phyloP scores from a whole-genome alignment of 73 alveolate species.

The Paramecium octaurelia region DNA sequence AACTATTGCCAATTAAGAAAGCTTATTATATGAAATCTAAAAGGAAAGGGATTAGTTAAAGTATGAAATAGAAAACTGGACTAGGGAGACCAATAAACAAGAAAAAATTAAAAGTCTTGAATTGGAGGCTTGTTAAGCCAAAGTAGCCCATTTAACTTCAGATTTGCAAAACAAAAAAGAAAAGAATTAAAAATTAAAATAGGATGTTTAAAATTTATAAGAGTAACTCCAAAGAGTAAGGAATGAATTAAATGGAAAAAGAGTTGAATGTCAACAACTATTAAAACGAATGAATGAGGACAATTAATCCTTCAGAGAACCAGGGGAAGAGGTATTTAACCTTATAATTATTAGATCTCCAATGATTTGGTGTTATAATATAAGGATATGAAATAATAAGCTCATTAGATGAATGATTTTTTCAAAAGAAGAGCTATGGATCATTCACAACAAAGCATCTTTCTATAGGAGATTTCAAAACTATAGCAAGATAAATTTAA shows the following conservation, averaged over 20 bases:
- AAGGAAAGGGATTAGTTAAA: conserved; percentile 14
- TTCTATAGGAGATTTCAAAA: background rate
- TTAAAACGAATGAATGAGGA: conserved; percentile 26
- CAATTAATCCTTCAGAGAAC: background rate
- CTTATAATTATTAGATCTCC: background rate
- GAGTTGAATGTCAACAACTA: conserved; percentile 10
- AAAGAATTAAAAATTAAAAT: background rate
- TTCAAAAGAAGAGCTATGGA: conserved; percentile 46
- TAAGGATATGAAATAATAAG: conserved; percentile 41
- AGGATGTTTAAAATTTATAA: background rate
- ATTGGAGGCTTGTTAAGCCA: background rate
- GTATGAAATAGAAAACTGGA: conserved; percentile 2
- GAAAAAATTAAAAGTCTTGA: conserved; percentile 5
- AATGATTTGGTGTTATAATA: background rate
- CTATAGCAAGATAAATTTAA: conserved; percentile 1
- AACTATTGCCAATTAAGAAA: conserved; percentile 30
- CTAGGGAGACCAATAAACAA: background rate
- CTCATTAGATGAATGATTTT: conserved; percentile 22
- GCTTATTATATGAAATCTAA: background rate
- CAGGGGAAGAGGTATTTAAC: background rate
- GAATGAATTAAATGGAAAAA: conserved; percentile 22
- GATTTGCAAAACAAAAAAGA: conserved; percentile 5
- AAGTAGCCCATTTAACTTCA: background rate
- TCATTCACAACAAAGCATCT: background rate
- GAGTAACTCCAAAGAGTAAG: conserved; percentile 7